Base-by-base conservation (phyloP, 2,329 filamentous ascomycete species). In the Pseudocercospora pini-densiflorae region DNA sequence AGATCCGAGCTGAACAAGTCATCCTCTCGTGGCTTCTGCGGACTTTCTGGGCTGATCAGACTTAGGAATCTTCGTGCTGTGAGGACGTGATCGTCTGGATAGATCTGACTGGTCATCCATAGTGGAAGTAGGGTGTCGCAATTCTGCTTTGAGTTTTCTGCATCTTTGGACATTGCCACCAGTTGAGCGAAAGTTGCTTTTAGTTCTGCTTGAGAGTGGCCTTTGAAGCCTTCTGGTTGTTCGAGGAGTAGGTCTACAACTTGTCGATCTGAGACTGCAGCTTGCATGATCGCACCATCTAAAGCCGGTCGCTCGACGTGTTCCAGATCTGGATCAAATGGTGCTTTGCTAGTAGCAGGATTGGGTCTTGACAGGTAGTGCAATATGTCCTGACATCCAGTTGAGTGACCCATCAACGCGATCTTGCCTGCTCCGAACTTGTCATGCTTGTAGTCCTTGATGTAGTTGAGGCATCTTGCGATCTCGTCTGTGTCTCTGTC, bases 401-500 rank as follows among this genome's bases (percentile, higher is more conserved):
- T 73, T 10, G 68, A 72, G 58, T 73, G 72, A 14, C 72, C 71
- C 70, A 73, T 72, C 12, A 73, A 45, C 0, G 67, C 67, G 33
- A 73, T 33, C 55, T 72, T 73, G 24, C 66, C 66, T 16, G 31
- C 5, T 10, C 27, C 27, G 29, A 59, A 59, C 23, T 54, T 54
- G 10, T 62, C 47, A 21, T 51, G 70, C 67, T 79, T 79, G 68
- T 79, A 78, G 27, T 76, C 72, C 54, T 73, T 70, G 64, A 78
- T 76, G 65, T 70, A 70, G 31, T 62, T 29, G 24, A 66, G 27
- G 27, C 66, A 78, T 63, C 73, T 65, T 16, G 78, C 77, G 45
- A 79, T 74, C 67, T 79, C 78, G 61, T 79, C 73, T 8, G 76
- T 78, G 63, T 79, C 78, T 66, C 77, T 71, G 63, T 79, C 78